Base-by-base conservation (phyloP, 257 asterid species). In the Fraxinus quadrangulata region DNA sequence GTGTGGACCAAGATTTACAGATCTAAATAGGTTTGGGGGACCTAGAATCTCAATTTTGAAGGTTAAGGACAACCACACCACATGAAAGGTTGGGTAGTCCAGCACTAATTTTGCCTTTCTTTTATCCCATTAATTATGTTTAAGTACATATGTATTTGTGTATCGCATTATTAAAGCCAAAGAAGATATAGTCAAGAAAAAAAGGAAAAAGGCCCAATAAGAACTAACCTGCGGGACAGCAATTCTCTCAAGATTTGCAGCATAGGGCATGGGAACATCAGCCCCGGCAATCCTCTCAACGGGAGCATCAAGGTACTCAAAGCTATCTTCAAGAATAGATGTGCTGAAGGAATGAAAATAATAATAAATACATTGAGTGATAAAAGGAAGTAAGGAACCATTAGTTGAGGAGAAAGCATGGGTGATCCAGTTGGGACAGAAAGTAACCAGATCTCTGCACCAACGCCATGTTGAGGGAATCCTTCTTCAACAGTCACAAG, bases 401-500 rank as follows among this genome's bases (percentile, higher is more conserved):
- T 33, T 37, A 75, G 2, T 31, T 24, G 11, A 72, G 21, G 21
- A 33, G 31, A 72, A 24, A 19, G 17, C 34, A 21, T 12, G 66
- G 36, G 12, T 6, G 24, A 67, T 21, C 70, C 23, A 76, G 71
- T 63, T 39, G 65, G 23, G 24, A 31, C 23, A 75, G 77, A 84
- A 67, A 67, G 21, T 77, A 31, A 93, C 97, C 97, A 89, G 82
- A 93, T 91, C 84, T 92, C 97, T 74, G 97, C 96, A 10, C 97
- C 97, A 69, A 92, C 88, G 36, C 97, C 96, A 71, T 92, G 96
- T 83, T 92, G 97, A 42, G 97, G 94, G 78, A 88, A 89, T 56
- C 94, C 97, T 86, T 91, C 97, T 84, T 92, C 96, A 49, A 92
- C 85, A 28, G 97, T 90, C 40, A 90, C 92, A 71, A 92, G 95